A percentile compares a stretch with the other conserved stretches of the same genome.
These are phyloP conservation scores for Schizonepeta tenuifolia DNA, from an alignment of 257 asterid genomes.

Conservation along the genomic window DNA sequence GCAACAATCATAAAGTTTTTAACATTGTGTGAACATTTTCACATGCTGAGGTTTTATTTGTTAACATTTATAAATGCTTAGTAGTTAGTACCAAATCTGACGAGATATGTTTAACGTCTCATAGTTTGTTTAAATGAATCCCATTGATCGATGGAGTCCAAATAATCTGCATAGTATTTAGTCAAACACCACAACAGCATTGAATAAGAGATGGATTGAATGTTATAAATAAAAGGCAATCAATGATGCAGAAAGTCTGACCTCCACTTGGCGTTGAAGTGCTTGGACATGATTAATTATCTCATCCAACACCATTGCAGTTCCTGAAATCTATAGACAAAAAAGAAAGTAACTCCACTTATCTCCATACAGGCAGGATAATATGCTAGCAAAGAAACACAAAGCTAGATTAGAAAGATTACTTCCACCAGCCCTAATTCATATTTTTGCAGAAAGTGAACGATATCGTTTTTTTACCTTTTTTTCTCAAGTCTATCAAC, in stretches of 20 bases:
- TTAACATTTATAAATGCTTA: background rate
- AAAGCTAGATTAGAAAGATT: background rate
- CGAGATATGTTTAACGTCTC: background rate
- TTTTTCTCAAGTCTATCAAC: background rate
- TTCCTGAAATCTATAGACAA: conserved; percentile 80
- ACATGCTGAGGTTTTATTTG: background rate
- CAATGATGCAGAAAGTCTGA: conserved; percentile 35
- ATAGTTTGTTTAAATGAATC: background rate
- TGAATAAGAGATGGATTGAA: conserved; percentile 2
- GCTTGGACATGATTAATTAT: conserved; percentile 95
- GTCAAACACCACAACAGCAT: conserved; percentile 23
- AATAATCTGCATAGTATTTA: background rate
- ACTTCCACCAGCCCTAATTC: conserved; percentile 12
- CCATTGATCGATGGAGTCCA: background rate
- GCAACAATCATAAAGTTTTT: background rate
- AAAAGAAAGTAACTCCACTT: conserved; percentile 10
- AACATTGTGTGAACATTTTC: background rate
- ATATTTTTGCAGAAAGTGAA: background rate
- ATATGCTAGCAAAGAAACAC: background rate
- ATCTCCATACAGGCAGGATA: conserved; percentile 2
- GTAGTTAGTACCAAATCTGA: background rate
- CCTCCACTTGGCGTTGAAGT: conserved; percentile 98
- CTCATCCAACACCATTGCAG: conserved; percentile 97
- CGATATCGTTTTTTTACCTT: background rate
- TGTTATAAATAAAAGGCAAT: conserved; percentile 16